Base-by-base conservation (phyloP, 2,329 filamentous ascomycete genomes). In the Hypoxylon sp. region DNA sequence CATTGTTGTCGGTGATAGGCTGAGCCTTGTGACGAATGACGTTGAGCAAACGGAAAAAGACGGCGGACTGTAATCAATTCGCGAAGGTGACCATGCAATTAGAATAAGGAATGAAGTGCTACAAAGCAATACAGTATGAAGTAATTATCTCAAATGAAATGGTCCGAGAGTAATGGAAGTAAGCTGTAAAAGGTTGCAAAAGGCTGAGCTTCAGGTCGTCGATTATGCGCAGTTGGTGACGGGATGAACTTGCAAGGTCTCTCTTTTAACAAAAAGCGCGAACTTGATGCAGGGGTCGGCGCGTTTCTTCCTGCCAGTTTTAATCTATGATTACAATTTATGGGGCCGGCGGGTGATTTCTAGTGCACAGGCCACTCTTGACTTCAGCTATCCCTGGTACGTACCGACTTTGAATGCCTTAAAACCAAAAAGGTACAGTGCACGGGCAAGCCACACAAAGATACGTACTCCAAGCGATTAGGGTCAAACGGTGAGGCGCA, bases 1-100 rank as follows among this genome's bases (percentile, higher is more conserved):
- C 81, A 83, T 84, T 64, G 41, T 76, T 14, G 21, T 55, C 23
- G 27, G 53, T 50, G 41, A 11, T 43, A 23, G 37, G 45, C 46
- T 16, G 55, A 64, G 46, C 48, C 52, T 54, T 43, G 57, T 53
- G 43, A 54, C 12, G 39, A 51, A 52, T 32, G 43, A 51, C 39
- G 48, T 47, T 19, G 11, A 53, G 47, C 39, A 50, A 67, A 62
- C 47, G 29, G 27, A 3, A n/a, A 57, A 2, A 8, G 23, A 39
- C 23, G 11, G 23, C 11, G 25, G 30, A 27, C 32, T 61, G 6
- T 41, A 34, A 58, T 60, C n/a, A 41, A 61, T 46, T 27, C 11
- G 45, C 27, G 29, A 52, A 51, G 29, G 27, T 16, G 39, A 39
- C 19, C n/a, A 29, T 29, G 7, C 11, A 45, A 9, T 30, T 25